phyloP scores from a whole-genome alignment of 257 asterid genomes.

The Linderniella brevidens region DNA sequence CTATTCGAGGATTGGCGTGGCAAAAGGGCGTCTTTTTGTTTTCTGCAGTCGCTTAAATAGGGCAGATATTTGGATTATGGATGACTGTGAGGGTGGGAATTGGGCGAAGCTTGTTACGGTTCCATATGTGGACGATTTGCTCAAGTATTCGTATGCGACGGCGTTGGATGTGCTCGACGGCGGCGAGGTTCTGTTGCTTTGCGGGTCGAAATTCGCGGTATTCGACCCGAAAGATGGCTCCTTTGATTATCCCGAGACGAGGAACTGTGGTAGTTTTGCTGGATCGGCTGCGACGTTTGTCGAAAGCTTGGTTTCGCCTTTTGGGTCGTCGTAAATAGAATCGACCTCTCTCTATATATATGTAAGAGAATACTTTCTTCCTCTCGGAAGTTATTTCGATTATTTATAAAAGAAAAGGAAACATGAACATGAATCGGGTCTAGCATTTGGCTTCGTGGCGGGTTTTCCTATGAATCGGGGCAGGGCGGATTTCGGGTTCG shows the following conservation, averaged over 20 bases:
- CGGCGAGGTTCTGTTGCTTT: slow-evolving; percentile 22
- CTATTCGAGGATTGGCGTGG: slow-evolving; percentile 14
- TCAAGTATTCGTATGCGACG: slow-evolving; percentile 1
- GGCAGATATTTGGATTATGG: slow-evolving; percentile 33
- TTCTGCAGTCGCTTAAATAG: slow-evolving; percentile 8
- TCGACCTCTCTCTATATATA: too few species aligned
- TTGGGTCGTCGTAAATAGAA: too few species aligned
- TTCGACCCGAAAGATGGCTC: slow-evolving; percentile 16
- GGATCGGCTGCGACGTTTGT: slow-evolving; percentile 20
- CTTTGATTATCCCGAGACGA: slow-evolving; percentile 11
- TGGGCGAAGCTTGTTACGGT: slow-evolving; percentile 27
- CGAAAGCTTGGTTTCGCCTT: slow-evolving; percentile 31
- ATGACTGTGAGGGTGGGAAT: slow-evolving; percentile 26
- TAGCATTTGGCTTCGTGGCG: too few species aligned
- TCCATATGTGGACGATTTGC: slow-evolving; percentile 11
- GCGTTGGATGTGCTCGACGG: slow-evolving; percentile 19
- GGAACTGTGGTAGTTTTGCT: slow-evolving; percentile 8
- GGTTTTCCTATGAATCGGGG: too few species aligned
- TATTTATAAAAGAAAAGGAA: too few species aligned
- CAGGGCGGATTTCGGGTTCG: too few species aligned
- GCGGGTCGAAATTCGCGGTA: slow-evolving; percentile 12
- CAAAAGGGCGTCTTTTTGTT: slow-evolving; percentile 21
- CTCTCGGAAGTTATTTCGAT: too few species aligned
- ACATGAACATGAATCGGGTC: too few species aligned
- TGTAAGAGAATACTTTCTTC: too few species aligned